A percentile compares a stretch with the other conserved stretches of the same genome.
Conservation (phyloP, 2,329 filamentous ascomycete genomes). For the Harringtonia lauricola region DNA sequence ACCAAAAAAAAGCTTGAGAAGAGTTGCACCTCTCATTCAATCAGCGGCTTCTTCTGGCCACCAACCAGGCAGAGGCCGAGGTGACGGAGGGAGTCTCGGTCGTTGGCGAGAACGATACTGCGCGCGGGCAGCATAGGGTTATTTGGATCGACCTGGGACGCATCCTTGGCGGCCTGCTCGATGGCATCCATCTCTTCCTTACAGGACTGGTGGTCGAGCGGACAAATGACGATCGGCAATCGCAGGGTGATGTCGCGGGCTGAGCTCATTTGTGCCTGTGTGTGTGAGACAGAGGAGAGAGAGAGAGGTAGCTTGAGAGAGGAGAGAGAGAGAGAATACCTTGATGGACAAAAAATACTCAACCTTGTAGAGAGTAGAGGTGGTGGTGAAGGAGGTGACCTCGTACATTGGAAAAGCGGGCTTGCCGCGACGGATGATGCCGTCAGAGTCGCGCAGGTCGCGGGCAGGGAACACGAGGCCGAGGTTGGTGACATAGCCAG, state of each 20-base stretch:
- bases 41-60: constrained; percentile 54
- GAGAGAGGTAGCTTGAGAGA: background rate
- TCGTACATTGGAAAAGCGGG: constrained; percentile 82
- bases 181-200: constrained; percentile 99
- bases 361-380: constrained; percentile 91
- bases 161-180: constrained; percentile 89
- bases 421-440: constrained; percentile 75
- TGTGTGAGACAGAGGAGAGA: background rate
- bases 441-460: constrained; percentile 76
- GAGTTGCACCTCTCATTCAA: constrained; percentile 32
- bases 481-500: constrained; percentile 86
- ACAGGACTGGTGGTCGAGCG: constrained; percentile 87
- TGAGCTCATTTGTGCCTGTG: constrained; percentile 74
- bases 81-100: constrained; percentile 53
- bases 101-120: constrained; percentile 68
- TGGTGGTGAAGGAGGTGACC: constrained; percentile 85
- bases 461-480: constrained; percentile 85
- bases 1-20: too few species aligned
- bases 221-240: constrained; percentile 92
- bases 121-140: constrained; percentile 87
- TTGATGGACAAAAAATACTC: constrained; percentile 94
- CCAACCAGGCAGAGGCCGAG: constrained; percentile 52
- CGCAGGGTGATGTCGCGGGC: constrained; percentile 81
- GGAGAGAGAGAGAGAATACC: constrained; percentile 34
- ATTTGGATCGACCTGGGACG: constrained; percentile 74